These are phyloP conservation scores for Capsella bursapastoris DNA, from an alignment of 345 rosid genomes.

Conservation along the genomic window DNA sequence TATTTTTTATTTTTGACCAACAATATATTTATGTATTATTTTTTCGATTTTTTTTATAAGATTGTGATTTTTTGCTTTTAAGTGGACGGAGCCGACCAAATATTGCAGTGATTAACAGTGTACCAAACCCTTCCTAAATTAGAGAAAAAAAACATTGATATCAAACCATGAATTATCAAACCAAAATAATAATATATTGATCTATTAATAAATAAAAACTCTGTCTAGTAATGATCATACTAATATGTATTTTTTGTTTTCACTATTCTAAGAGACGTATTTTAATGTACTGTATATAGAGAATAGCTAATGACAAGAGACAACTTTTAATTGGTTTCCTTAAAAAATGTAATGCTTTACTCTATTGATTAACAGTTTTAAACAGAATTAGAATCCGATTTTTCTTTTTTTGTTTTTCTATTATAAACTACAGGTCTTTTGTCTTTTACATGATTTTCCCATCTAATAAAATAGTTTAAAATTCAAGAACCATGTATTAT, in stretches of 20 bases:
- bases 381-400: not conserved
- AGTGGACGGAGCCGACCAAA: slow-evolving; percentile 28
- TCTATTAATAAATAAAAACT: too few species aligned
- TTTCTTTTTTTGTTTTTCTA: not conserved
- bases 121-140: not conserved
- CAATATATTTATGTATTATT: not conserved
- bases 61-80: too few species aligned
- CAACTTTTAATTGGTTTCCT: not conserved
- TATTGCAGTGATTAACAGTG: slow-evolving; percentile 17
- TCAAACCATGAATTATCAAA: not conserved
- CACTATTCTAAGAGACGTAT: not conserved
- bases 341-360: not conserved
- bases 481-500: not conserved
- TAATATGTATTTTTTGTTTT: not conserved
- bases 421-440: not conserved
- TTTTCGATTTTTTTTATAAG: not conserved
- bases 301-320: not conserved
- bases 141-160: not conserved
- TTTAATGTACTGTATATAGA: not conserved
- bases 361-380: not conserved
- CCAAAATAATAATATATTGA: not conserved
- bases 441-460: not conserved
- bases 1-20: too few species aligned
- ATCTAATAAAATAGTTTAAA: not conserved
- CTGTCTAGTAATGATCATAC: too few species aligned